phyloP scores from a whole-genome alignment of 2,329 filamentous ascomycete species.

The Penicillium sp. region DNA sequence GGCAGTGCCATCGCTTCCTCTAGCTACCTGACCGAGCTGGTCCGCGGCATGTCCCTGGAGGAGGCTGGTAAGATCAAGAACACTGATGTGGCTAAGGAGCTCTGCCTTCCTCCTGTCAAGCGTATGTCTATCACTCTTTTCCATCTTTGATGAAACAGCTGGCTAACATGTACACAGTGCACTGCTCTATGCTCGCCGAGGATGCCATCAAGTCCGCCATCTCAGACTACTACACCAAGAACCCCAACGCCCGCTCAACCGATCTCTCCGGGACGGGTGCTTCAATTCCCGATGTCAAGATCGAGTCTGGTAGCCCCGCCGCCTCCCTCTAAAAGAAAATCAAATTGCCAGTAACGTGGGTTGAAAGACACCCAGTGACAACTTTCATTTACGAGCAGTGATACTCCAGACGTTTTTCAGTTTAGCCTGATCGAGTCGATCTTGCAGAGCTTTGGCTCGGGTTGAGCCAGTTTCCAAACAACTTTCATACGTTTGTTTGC shows the following conservation, averaged over 20 bases:
- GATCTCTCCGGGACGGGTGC: constrained; percentile 73
- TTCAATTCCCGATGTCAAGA: constrained; percentile 59
- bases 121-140: constrained; percentile 52
- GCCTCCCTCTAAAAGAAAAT: constrained; percentile 11
- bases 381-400: constrained; percentile 9
- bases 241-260: constrained; percentile 70
- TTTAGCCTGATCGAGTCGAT: constrained; percentile 21
- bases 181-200: constrained; percentile 90
- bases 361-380: constrained; percentile 8
- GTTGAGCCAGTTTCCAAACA: constrained; percentile 16
- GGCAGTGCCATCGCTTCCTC: constrained; percentile 92
- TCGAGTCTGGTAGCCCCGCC: constrained; percentile 35
- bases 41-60: constrained; percentile 93
- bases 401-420: constrained; percentile 15
- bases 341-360: constrained; percentile 16
- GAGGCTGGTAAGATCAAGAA: constrained; percentile 92
- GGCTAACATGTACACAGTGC: constrained; percentile 53
- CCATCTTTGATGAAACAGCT: neutral
- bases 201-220: constrained; percentile 92
- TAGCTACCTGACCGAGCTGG: constrained; percentile 90
- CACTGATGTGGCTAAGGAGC: constrained; percentile 96
- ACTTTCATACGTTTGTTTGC: constrained; percentile 25
- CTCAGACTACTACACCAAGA: constrained; percentile 87
- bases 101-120: constrained; percentile 88
- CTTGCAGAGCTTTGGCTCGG: constrained; percentile 4